phyloP scores from a whole-genome alignment of 345 rosid genomes.

The Bruguiera gymnorhiza region DNA sequence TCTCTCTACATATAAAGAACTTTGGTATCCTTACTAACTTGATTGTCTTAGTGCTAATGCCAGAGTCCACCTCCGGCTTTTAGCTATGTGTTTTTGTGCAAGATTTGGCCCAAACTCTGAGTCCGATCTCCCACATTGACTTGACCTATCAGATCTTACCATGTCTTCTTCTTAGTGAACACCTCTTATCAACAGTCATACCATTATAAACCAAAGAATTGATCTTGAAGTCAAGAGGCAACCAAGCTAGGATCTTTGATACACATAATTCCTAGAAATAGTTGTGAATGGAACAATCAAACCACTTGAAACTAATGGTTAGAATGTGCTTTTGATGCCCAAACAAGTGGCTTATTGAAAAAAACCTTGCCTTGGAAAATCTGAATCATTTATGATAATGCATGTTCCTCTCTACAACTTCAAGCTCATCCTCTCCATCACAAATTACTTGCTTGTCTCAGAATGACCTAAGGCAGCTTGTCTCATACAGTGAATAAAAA shows the following conservation, averaged over 20 bases:
- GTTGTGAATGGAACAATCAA: not conserved
- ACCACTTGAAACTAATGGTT: not conserved
- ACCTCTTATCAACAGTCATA: not conserved
- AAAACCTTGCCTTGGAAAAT: not conserved
- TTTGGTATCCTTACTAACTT: too few species aligned
- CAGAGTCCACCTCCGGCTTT: too few species aligned
- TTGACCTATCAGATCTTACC: too few species aligned
- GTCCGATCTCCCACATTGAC: too few species aligned
- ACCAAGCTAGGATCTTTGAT: not conserved
- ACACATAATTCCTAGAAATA: not conserved
- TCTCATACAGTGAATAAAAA: too few species aligned
- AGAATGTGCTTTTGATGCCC: not conserved
- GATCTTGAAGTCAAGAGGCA: not conserved
- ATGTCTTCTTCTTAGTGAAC: too few species aligned
- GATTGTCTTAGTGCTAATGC: too few species aligned
- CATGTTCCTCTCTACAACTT: not conserved
- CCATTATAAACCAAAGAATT: not conserved
- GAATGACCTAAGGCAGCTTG: not conserved
- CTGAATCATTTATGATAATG: not conserved
- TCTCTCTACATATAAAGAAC: too few species aligned
- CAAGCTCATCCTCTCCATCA: not conserved
- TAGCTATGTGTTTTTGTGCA: too few species aligned
- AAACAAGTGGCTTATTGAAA: not conserved
- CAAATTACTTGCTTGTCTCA: not conserved
- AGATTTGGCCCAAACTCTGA: too few species aligned